Percentiles rank a stretch among this genome's conserved stretches.
Evolutionary conservation across 2,329 filamentous ascomycete species (phyloP).

Genomic region (Rhynchosporium graminicola): DNA sequence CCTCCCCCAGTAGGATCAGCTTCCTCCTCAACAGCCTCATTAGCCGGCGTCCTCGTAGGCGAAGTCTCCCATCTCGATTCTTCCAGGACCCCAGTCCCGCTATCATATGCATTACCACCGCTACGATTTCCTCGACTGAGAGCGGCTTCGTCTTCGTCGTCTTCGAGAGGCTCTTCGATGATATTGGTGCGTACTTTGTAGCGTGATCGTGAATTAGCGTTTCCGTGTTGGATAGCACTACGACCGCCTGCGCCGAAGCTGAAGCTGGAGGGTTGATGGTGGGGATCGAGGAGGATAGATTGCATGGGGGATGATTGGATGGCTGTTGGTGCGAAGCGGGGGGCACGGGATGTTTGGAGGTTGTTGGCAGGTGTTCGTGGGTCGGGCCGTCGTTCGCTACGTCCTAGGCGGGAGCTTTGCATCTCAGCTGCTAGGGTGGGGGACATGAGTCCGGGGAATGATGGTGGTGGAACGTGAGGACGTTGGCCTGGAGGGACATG

Average conservation of each 20-base stretch:
- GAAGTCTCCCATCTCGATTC: slow-evolving; percentile 50
- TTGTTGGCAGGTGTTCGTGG: slow-evolving; percentile 42
- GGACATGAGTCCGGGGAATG: slow-evolving; percentile 70
- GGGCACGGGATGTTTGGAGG: slow-evolving; percentile 44
- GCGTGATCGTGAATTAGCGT: slow-evolving; percentile 46
- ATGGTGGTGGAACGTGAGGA: slow-evolving; percentile 68
- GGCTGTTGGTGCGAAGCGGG: slow-evolving; percentile 46
- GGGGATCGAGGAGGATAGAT: slow-evolving; percentile 73
- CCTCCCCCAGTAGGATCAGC: slow-evolving; percentile 49
- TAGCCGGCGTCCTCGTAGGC: slow-evolving; percentile 37
- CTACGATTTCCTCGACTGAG: slow-evolving; percentile 16
- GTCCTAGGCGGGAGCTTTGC: slow-evolving; percentile 51
- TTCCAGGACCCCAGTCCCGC: slow-evolving; percentile 31
- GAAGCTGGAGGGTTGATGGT: slow-evolving; percentile 66
- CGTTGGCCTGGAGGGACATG: slow-evolving; percentile 57
- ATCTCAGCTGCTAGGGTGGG: slow-evolving; percentile 59
- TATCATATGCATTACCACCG: slow-evolving; percentile 40
- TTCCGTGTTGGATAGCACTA: slow-evolving; percentile 50
- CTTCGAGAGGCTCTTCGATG: slow-evolving; percentile 58
- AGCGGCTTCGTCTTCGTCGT: slow-evolving; percentile 44
- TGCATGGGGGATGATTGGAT: slow-evolving; percentile 57
- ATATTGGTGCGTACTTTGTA: slow-evolving; percentile 53
- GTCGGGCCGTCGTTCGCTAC: slow-evolving; percentile 48
- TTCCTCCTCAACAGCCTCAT: slow-evolving; percentile 47
- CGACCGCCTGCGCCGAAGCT: slow-evolving; percentile 41